Percentiles rank a stretch among this genome's conserved stretches.
These are phyloP conservation scores for Cladosporium phlei DNA, from an alignment of 2,329 filamentous ascomycete species.

Conservation along the genomic window DNA sequence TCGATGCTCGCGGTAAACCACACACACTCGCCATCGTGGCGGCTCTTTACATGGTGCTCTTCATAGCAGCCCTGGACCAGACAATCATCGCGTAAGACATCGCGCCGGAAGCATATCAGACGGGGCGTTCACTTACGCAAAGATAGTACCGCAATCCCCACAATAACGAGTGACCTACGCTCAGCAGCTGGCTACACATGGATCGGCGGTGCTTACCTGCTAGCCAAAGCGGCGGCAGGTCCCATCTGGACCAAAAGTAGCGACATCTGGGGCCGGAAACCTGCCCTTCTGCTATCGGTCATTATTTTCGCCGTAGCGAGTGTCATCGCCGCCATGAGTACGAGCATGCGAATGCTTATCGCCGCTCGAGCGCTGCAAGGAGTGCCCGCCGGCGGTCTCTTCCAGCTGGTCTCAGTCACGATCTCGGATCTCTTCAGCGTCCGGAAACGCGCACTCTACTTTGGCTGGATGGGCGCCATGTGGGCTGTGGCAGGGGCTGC, in stretches of 20 bases:
- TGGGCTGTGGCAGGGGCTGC: constrained; percentile 53
- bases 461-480: constrained; percentile 49
- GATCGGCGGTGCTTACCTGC: constrained; percentile 70
- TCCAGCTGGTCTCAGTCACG: constrained; percentile 50
- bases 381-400: constrained; percentile 49
- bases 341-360: constrained; percentile 50
- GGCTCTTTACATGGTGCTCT: constrained; percentile 31
- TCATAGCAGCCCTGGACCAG: constrained; percentile 41
- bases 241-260: constrained; percentile 65
- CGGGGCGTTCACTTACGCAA: too few species aligned
- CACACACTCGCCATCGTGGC: constrained; percentile 17
- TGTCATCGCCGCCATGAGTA: constrained; percentile 46
- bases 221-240: constrained; percentile 62
- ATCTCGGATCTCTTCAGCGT: constrained; percentile 54
- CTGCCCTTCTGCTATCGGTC: constrained; percentile 47
- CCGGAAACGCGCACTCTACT: constrained; percentile 37
- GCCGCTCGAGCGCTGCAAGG: constrained; percentile 52
- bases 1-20: constrained; percentile 26
- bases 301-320: constrained; percentile 47
- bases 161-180: constrained; percentile 59
- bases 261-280: constrained; percentile 56
- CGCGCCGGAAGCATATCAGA: too few species aligned
- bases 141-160: constrained; percentile 57
- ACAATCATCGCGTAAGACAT: constrained; percentile 53
- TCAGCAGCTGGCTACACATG: constrained; percentile 73